Evolutionary conservation across 2,329 filamentous ascomycete genomes (phyloP).

Genomic region (Aspergillus floridensis): DNA sequence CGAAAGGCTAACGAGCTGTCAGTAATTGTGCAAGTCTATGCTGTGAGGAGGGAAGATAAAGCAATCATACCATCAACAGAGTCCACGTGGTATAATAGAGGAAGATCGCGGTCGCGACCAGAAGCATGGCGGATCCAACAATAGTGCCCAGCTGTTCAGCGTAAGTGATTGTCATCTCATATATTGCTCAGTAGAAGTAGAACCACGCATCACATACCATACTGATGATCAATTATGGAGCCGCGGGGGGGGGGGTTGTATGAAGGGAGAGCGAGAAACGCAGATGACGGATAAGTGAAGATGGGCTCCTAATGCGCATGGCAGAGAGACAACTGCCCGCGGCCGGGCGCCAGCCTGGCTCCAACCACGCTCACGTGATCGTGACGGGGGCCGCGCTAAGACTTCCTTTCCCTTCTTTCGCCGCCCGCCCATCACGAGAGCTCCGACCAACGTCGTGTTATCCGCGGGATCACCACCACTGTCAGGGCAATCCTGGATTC

Average conservation of each 20-base stretch:
- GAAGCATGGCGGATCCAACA: constrained; percentile 72
- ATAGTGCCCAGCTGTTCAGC: constrained; percentile 78
- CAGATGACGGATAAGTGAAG: not conserved
- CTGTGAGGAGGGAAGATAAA: too few relatives aligned
- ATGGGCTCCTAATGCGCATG: not conserved
- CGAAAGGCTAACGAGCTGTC: constrained; percentile 70
- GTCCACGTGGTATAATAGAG: constrained; percentile 98
- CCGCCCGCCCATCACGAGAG: constrained; percentile 10
- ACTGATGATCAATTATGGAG: constrained; percentile 18
- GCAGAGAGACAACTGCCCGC: constrained; percentile 1
- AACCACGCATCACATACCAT: constrained; percentile 21
- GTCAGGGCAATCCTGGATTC: constrained; percentile 8
- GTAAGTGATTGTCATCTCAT: constrained; percentile 7
- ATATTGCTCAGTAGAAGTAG: not conserved
- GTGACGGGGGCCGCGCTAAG: constrained; percentile 13
- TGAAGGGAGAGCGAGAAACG: not conserved
- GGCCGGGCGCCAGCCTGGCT: constrained; percentile 20
- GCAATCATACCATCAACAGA: constrained; percentile 74
- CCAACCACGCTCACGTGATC: constrained; percentile 18
- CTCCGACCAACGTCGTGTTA: constrained; percentile 10
- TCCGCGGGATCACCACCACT: constrained; percentile 10
- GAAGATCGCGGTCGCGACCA: constrained; percentile 70
- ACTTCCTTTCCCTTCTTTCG: constrained; percentile 23
- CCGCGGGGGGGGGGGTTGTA: not conserved
- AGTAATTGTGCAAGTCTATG: not conserved